Base-by-base conservation (phyloP, 2,329 filamentous ascomycete genomes). In the Botrytis deweyae region DNA sequence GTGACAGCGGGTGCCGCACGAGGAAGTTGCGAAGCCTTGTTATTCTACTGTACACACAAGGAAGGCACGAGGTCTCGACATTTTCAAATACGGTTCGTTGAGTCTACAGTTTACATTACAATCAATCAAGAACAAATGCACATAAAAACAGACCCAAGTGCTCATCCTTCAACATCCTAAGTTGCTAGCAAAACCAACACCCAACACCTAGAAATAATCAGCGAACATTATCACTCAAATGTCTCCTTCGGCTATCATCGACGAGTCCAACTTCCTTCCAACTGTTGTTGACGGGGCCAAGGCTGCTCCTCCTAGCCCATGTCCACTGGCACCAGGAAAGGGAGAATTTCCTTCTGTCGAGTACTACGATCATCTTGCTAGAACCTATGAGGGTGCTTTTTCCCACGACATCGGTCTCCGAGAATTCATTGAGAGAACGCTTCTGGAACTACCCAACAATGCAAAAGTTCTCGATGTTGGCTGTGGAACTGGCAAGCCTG, bases 401-500 rank as follows among this genome's bases (percentile, higher is more conserved):
- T 49, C 40, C 16, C 69, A 64, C 25, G 59, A 71, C n/a, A 6
- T 16, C 4, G 59, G 59, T 52, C 59, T 64, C 20, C n/a, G 9
- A 10, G 25, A 55, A 38, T 71, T 71, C 36, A 52, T 71, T 25
- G 22, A 64, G 20, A 49, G 9, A 14, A 36, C 22, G 20, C 36
- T 64, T 18, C 18, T 29, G 29, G 33, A 46, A 36, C 14, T 71
- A 64, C 69, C 69, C 20, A 29, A 9, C 9, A 40, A 64, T 20
- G 25, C 69, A 22, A 63, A 46, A 38, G 59, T 64, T 63, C 79
- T 82, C 25, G 81, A 82, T 65, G 78, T 81, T 69, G 81, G 81
- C 52, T 81, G 80, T 73, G 81, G 81, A 8, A 80, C 80, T 2
- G 81, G 81, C 18, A 80, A 81, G 42, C 77, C 82, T 29, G 79